Evolutionary conservation across 495 filamentous ascomycete species (phyloP), one percentile per base, ranked within the genome.

Genomic region (Daldinia bambusicola): DNA sequence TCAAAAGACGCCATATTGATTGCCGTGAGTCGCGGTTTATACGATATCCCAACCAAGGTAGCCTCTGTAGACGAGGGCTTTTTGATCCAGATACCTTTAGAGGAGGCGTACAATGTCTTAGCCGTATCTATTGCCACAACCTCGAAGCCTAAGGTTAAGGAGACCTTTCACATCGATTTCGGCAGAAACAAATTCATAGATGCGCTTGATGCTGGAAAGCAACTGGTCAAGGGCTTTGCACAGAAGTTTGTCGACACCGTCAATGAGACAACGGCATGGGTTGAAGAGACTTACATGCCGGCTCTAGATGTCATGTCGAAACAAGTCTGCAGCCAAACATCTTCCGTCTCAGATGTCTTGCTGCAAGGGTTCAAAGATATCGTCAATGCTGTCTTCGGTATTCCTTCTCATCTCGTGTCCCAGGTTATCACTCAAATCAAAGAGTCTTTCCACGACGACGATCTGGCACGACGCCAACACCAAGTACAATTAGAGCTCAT

Each of bases 81-180:
- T 57, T 30, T 83, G 26, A 77, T 84, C n/a, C 78, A 81, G 55
- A 73, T 85, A 37, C 63, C 65, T 18, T 56, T 70, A 9, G 79
- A 77, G 31, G 80, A 84, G 26, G 82, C 81, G 14, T 64, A 84
- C 30, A 83, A 80, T 34, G 67, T 78, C 30, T 51, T 85, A 20
- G 80, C 79, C 51, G 76, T 85, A 18, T 77, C 80, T 0, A 81
- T 85, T 40, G 77, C 79, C 50, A 84, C 81, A 2, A 81, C 74
- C 18, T 76, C 77, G 55, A 79, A 74, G 40, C 83, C 83, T 18
- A 82, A 77, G 68, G 77, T 84, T 55, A 82, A 84, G 61, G 80
- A 84, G 73, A 82, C 81, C 0, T 82, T 81, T 55, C 74, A 76
- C 26, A 68, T 84, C 6, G 74, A 84, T 61, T 82, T 85, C 57